Evolutionary conservation across 2,329 filamentous ascomycete species (phyloP), one percentile per base, ranked within the genome.

Genomic region (Hymenoscyphus fructigenus): DNA sequence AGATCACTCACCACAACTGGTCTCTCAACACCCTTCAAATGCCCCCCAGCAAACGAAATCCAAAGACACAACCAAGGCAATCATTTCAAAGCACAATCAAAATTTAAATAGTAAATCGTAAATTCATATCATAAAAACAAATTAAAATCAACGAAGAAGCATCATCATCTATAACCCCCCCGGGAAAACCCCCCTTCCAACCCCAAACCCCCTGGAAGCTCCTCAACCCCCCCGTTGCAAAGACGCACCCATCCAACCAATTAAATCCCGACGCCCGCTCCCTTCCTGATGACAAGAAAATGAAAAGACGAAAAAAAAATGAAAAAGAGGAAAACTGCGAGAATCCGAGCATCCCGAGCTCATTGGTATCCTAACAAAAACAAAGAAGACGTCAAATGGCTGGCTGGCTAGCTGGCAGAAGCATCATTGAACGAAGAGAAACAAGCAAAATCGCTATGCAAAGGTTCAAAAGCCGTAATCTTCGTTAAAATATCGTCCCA

Each of bases 281-380:
- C 55, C 15, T 26, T 15, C 28, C 4, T 57, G 12, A 20, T 29
- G 12, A 32, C 29, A 34, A 28, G 17, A 34, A 28, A 34, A n/a
- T 17, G 28, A 57, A 32, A 57, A n/a, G 6, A 57, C 12, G 15
- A 32, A 9, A 34, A 56, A 28, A n/a, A 57, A 57, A 3, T 34
- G 9, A 23, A 32, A 9, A 53, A 12, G n/a, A n/a, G 14, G 34
- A 34, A 17, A 20, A 36, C n/a, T 53, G 44, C 41, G 44, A n/a
- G 44, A 61, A 61, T 61, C 34, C n/a, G 32, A 61, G 44, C 26
- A 29, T 61, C 59, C 59, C 44, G 28, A 47, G 44, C 59, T 38
- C 26, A 34, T 29, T 38, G 17, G 15, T 20, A 38, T 38, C 44
- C 59, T 10, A 55, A 60, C 7, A 36, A 61, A n/a, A 61, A 17